Evolutionary conservation across 208 protist genomes (phyloP), one percentile per base, ranked within the genome.

Genomic region (Balamuthia mandrillaris): DNA sequence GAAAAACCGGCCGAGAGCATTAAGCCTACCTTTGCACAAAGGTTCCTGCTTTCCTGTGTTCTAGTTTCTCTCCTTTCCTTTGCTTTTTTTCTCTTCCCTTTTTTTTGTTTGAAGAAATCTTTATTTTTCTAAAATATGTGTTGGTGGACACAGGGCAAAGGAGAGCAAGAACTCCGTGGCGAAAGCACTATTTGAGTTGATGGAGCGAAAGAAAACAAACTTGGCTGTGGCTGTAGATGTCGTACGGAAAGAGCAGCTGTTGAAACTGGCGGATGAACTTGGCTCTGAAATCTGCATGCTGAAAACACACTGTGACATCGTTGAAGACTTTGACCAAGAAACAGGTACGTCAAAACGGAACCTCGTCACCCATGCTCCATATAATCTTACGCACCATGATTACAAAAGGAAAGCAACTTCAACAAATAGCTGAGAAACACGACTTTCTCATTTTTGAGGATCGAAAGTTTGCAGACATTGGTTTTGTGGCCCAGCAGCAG

Each of bases 381-480:
- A 29, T 10, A 29, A 24, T 0, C 56, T 66, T 12, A 3, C 77
- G 31, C 18, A 60, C 60, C 33, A 41, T 33, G 37, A 45, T n/a
- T n/a, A n/a, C n/a, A n/a, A n/a, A n/a, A n/a, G n/a, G n/a, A n/a
- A n/a, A n/a, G n/a, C n/a, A n/a, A n/a, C n/a, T n/a, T n/a, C n/a
- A n/a, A n/a, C n/a, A 33, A 14, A 60, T 96, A 4, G 88, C 93
- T 0, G 14, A 87, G 21, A 90, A 95, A 70, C 92, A 95, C 81
- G 81, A 94, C 35, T 96, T 97, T 86, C 54, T 96, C 14, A 93
- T 97, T 6, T 96, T 96, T 86, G 95, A 97, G 86, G 95, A 97
- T 65, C 65, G 95, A 56, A 97, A 97, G 81, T 96, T 97, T 81
- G 95, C 95, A 0, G 95, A 97, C 82, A 97, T 97, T 85, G 95